phyloP scores from a whole-genome alignment of 495 filamentous ascomycete species.

The Trichocladium uniseriatum region DNA sequence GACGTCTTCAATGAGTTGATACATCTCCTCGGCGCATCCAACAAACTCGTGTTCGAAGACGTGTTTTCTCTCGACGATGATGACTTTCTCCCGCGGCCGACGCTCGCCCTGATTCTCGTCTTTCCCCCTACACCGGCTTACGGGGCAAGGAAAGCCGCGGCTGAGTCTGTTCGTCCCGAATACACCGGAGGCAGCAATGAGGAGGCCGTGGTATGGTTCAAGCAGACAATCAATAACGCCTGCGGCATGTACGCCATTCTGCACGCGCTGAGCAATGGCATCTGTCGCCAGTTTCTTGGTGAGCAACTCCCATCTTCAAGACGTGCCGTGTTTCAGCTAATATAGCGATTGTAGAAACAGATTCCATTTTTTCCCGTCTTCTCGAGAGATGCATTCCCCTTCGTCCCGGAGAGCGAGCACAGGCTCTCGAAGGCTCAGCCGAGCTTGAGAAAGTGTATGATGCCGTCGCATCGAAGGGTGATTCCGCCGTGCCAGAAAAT shows the following conservation, averaged over 20 bases:
- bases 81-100: slow-evolving; percentile 58
- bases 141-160: slow-evolving; percentile 40
- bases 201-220: slow-evolving; percentile 3
- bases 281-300: slow-evolving; percentile 12
- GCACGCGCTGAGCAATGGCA: slow-evolving; percentile 3
- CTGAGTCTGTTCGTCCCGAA: slow-evolving; percentile 37
- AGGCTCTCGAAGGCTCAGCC: slow-evolving; percentile 55
- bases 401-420: slow-evolving; percentile 44
- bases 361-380: slow-evolving; percentile 24
- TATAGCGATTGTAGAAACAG: too few species aligned
- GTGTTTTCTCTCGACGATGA: slow-evolving; percentile 62
- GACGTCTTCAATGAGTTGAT: slow-evolving; percentile 36
- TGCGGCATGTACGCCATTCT: slow-evolving; percentile 5
- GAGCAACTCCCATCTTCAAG: too few species aligned
- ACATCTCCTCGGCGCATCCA: slow-evolving; percentile 53
- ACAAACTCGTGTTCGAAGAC: slow-evolving; percentile 55
- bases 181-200: slow-evolving; percentile 17
- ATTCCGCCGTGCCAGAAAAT: slow-evolving; percentile 52
- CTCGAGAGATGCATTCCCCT: slow-evolving; percentile 33
- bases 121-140: slow-evolving; percentile 53
- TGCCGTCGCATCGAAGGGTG: slow-evolving; percentile 52
- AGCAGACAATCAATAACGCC: slow-evolving; percentile 8
- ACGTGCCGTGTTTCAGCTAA: too few species aligned
- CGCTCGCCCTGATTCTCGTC: slow-evolving; percentile 60
- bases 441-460: slow-evolving; percentile 58